Evolutionary conservation across 2,329 filamentous ascomycete species (phyloP), one percentile per base, ranked within the genome.

Genomic region (Pseudogymnoascus sp.): DNA sequence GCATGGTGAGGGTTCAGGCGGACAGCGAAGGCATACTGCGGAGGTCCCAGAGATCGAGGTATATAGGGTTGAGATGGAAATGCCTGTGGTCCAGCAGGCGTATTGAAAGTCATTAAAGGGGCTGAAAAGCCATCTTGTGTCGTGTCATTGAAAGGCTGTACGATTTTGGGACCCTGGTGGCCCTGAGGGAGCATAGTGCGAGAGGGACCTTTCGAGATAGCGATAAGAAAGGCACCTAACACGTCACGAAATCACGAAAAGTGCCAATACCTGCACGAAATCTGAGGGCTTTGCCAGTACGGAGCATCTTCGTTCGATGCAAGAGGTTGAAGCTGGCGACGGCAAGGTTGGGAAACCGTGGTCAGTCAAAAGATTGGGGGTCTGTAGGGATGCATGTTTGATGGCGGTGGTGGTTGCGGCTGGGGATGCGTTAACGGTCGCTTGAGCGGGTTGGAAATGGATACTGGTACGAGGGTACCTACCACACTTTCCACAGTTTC

Each of bases 181-280:
- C 40, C 37, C 37, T 62, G 23, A 46, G 37, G 60, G 37, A 43
- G 37, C 60, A 46, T 43, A 62, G 60, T 62, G 37, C 42, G 23
- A 43, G 40, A 46, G 38, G 68, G 67, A 65, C 68, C 42, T 3
- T 61, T 65, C 76, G 76, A 69, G 80, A 74, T 67, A 79, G 78
- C 67, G 79, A 78, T 74, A 79, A 76, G 79, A 81, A 21, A 18
- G 36, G 59, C 36, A 34, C 59, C 18, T 60, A 60, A 40, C 59
- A 60, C 59, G 59, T 56, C 66, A 69, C 69, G 64, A 70, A 64
- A 28, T 67, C 65, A 67, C 69, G 67, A 65, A 66, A 62, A 64
- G 71, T 73, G 68, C 70, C 71, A 68, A 73, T 74, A 65, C 72
- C 72, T 72, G 69, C 69, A 71, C 71, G 71, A 69, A 70, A 69